Evolutionary conservation across 805 yeast genomes (phyloP).

Genomic region (Ogataea saltuana): DNA sequence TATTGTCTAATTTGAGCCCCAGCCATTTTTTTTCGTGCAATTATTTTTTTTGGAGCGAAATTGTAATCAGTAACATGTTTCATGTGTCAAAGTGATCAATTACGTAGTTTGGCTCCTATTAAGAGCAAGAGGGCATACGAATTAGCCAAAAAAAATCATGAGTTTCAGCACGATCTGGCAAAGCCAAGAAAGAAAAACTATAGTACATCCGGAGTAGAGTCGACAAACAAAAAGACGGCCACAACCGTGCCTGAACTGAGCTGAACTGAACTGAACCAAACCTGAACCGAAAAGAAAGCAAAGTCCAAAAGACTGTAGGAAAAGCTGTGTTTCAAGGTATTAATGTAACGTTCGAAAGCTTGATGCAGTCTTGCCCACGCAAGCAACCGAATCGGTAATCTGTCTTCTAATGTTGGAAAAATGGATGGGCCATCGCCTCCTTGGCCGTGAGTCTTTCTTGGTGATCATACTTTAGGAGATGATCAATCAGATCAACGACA

Average conservation of each 20-base stretch:
- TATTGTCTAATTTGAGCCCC: too few relatives aligned
- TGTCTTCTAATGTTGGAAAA: constrained; percentile 24
- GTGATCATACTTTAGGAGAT: constrained; percentile 78
- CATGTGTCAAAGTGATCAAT: not conserved
- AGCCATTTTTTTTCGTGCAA: constrained; percentile 4
- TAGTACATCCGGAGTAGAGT: constrained; percentile 1
- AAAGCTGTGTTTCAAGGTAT: not conserved
- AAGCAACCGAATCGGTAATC: not conserved
- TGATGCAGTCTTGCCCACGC: constrained; percentile 2
- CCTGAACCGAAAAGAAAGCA: not conserved
- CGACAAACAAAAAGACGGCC: not conserved
- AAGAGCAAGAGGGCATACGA: not conserved
- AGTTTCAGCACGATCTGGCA: not conserved
- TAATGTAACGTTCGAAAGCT: constrained; percentile 2
- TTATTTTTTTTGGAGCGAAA: not conserved
- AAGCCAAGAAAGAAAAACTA: not conserved
- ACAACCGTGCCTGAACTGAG: not conserved
- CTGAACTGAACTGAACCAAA: not conserved
- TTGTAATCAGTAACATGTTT: too few relatives aligned
- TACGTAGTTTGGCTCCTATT: not conserved
- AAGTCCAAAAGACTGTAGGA: not conserved
- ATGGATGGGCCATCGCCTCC: constrained; percentile 78
- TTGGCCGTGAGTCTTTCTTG: constrained; percentile 83
- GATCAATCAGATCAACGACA: constrained; percentile 69
- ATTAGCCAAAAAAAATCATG: not conserved